Conservation (phyloP, 306 rosid species). For the Lablab purpureus region DNA sequence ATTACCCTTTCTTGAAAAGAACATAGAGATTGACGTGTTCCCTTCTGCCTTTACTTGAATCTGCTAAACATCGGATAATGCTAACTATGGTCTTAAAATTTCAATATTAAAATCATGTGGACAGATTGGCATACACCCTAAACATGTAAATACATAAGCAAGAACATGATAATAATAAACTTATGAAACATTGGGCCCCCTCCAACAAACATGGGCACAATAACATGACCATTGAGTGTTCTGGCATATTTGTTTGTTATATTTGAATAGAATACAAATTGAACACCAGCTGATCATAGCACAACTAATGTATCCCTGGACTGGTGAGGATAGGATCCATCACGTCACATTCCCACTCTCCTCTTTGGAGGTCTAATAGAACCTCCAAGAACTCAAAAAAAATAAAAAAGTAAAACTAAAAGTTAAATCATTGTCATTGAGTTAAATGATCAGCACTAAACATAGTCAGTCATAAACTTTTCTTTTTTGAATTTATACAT, state of each 20-base stretch:
- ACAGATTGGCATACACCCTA: conserved; percentile 19
- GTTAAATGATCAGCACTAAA: conserved; percentile 4
- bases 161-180: background rate
- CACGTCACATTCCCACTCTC: background rate
- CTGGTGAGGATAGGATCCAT: background rate
- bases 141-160: background rate
- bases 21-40: conserved; percentile 65
- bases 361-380: background rate
- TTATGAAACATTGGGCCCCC: background rate
- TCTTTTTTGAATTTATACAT: background rate
- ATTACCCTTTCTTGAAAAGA: conserved; percentile 62
- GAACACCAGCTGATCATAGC: background rate
- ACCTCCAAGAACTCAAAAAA: background rate
- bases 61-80: conserved; percentile 54
- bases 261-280: conserved; percentile 12
- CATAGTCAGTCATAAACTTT: background rate
- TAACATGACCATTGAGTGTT: background rate
- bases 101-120: conserved; percentile 1
- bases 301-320: background rate
- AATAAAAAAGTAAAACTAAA: background rate
- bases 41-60: conserved; percentile 66
- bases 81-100: conserved; percentile 18
- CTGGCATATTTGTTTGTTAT: background rate
- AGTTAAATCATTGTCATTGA: background rate
- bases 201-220: background rate